These are phyloP conservation scores for Margaritispora aquatica DNA, from an alignment of 495 filamentous ascomycete genomes.

Conservation along the genomic window DNA sequence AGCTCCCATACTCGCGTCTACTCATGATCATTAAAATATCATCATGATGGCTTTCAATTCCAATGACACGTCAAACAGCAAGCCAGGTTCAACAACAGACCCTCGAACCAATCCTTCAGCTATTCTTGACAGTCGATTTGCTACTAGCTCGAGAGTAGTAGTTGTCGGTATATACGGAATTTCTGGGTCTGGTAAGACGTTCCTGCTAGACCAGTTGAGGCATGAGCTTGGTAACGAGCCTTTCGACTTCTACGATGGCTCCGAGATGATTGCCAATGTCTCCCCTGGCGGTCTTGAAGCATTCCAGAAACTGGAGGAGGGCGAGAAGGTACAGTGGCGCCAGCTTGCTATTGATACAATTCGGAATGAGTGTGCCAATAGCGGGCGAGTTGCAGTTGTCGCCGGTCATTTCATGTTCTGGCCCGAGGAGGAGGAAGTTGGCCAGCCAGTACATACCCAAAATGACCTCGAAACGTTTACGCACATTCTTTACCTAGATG, in stretches of 20 bases:
- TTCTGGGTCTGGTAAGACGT: conserved; percentile 55
- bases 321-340: conserved; percentile 36
- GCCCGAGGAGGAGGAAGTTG: conserved; percentile 32
- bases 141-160: conserved; percentile 13
- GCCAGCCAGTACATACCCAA: conserved; percentile 34
- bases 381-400: conserved; percentile 41
- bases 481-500: conserved; percentile 56
- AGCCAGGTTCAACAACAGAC: conserved; percentile 18
- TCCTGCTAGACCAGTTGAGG: conserved; percentile 39
- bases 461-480: conserved; percentile 46
- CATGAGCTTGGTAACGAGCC: conserved; percentile 27
- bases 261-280: conserved; percentile 39
- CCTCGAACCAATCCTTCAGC: conserved; percentile 16
- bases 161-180: conserved; percentile 58
- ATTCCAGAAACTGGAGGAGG: conserved; percentile 41
- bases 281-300: conserved; percentile 43
- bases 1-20: not conserved
- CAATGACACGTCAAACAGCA: conserved; percentile 25
- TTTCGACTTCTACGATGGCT: conserved; percentile 50
- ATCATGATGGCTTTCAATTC: conserved; percentile 14
- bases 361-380: conserved; percentile 29
- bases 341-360: conserved; percentile 45
- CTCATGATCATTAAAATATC: not conserved
- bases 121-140: conserved; percentile 20
- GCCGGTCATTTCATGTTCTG: conserved; percentile 59